Evolutionary conservation across 768 basidiomycete species (phyloP).

Genomic region (Leucosporidium creatinivorum): DNA sequence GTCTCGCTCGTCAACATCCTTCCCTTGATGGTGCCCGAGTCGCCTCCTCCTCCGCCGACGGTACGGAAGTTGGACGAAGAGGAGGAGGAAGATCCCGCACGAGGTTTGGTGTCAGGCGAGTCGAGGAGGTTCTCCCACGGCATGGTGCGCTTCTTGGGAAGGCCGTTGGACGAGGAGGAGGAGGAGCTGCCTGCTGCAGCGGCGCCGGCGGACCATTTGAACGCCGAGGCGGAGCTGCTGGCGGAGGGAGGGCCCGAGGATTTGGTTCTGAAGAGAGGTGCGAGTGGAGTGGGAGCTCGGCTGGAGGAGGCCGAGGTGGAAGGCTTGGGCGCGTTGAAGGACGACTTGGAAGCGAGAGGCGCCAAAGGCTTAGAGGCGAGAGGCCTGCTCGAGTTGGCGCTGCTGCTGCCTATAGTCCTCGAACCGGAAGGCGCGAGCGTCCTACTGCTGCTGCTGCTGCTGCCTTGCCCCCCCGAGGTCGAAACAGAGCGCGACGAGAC

Average conservation of each 20-base stretch:
- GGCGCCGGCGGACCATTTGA: conserved; percentile 4
- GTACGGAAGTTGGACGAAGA: conserved; percentile 21
- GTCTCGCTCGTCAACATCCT: conserved; percentile 12
- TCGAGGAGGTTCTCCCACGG: conserved; percentile 26
- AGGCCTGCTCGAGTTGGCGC: not conserved
- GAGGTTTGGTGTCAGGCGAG: not conserved
- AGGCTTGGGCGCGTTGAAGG: not conserved
- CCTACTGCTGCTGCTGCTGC: not conserved
- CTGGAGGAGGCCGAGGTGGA: not conserved
- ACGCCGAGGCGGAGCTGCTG: conserved; percentile 4
- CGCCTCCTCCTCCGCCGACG: conserved; percentile 7
- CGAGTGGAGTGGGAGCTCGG: not conserved
- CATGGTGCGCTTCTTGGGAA: conserved; percentile 19
- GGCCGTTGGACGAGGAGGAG: not conserved
- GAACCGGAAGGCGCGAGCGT: not conserved
- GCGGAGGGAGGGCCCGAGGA: not conserved
- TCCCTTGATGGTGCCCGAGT: conserved; percentile 5
- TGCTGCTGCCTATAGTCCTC: not conserved
- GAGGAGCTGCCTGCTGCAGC: not conserved
- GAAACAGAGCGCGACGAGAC: not conserved
- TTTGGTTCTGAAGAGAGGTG: not conserved
- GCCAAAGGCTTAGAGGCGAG: not conserved
- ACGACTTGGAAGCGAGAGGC: not conserved
- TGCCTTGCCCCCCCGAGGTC: too few relatives aligned
- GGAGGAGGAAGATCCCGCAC: not conserved